phyloP scores from a whole-genome alignment of 2,329 filamentous ascomycete genomes.

The Alternaria sp. region DNA sequence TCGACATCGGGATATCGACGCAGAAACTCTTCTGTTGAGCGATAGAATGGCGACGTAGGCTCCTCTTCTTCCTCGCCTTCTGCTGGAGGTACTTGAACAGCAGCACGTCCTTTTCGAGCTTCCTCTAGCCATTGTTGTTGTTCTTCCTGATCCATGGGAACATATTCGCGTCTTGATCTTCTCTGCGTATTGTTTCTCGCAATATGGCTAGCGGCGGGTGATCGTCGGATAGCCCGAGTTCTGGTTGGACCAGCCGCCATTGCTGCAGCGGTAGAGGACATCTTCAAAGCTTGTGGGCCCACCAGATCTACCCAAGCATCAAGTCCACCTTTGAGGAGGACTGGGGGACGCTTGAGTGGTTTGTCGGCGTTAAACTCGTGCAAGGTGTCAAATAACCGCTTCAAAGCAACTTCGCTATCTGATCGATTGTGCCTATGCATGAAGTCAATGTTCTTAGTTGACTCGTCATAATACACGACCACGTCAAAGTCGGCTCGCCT shows the following conservation, averaged over 20 bases:
- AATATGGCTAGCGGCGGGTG: conserved; percentile 61
- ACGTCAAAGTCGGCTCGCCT: conserved; percentile 80
- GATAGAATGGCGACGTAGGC: conserved; percentile 57
- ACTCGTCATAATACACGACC: conserved; percentile 88
- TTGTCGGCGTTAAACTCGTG: conserved; percentile 84
- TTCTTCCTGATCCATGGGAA: conserved; percentile 81
- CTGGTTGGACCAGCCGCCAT: conserved; percentile 57
- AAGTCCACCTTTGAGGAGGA: conserved; percentile 81
- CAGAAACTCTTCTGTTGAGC: conserved; percentile 83
- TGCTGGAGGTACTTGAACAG: conserved; percentile 43
- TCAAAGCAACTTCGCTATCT: conserved; percentile 62
- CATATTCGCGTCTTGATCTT: conserved; percentile 66
- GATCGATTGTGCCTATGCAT: conserved; percentile 57
- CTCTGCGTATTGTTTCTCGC: conserved; percentile 64
- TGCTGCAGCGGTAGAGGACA: conserved; percentile 63
- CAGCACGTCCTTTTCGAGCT: conserved; percentile 71
- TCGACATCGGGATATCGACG: conserved; percentile 78
- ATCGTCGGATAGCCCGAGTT: conserved; percentile 60
- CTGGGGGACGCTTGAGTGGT: conserved; percentile 75
- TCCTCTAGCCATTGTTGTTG: conserved; percentile 81
- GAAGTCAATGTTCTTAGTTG: conserved; percentile 66
- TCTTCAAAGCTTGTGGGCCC: conserved; percentile 70
- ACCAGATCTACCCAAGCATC: conserved; percentile 88
- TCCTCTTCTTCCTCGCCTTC: conserved; percentile 45
- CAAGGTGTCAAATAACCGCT: conserved; percentile 79